Base-by-base conservation (phyloP, 495 filamentous ascomycete species). In the Poronia punctata region DNA sequence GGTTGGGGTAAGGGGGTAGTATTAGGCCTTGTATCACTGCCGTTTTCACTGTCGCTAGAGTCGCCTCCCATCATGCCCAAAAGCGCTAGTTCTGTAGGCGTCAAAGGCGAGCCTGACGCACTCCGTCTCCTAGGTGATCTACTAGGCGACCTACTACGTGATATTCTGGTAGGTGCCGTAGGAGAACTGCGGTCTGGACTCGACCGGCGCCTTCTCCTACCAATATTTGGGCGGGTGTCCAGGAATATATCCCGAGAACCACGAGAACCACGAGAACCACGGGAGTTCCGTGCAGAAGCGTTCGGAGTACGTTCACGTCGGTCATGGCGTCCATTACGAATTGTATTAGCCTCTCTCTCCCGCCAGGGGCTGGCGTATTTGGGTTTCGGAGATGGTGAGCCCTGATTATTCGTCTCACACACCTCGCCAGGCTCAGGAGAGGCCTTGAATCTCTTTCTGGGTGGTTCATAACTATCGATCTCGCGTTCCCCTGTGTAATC, bases 341-440 rank as follows among this genome's bases (percentile, higher is more conserved):
- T 14, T 18, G n/a, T n/a, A n/a, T n/a, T n/a, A n/a, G n/a, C n/a
- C n/a, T 37, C 34, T 28, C 14, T 11, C 11, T 45, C 27, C 27
- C 14, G 27, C 16, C 20, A 21, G 22, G 27, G 28, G n/a, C 23
- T 36, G n/a, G 25, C 21, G 21, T 14, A 45, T 29, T 11, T 42
- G 22, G n/a, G 40, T 40, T 30, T 48, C 27, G 33, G 52, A 38
- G 28, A 10, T 20, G 48, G 25, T 14, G 45, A 17, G 24, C 38
- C 38, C 27, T 53, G 40, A 27, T 36, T 37, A 7, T 48, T 46
- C 15, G 24, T 18, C 18, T 59, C 52, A 22, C 52, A 37, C 19
- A 59, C 44, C 33, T 59, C 55, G n/a, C 55, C 55, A 17, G 52
- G 55, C 18, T 59, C 55, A 21, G 55, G 55, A 19, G 55, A 59